Base-by-base conservation (phyloP, 1,139 yeast genomes). In the Taiozyma sp. region DNA sequence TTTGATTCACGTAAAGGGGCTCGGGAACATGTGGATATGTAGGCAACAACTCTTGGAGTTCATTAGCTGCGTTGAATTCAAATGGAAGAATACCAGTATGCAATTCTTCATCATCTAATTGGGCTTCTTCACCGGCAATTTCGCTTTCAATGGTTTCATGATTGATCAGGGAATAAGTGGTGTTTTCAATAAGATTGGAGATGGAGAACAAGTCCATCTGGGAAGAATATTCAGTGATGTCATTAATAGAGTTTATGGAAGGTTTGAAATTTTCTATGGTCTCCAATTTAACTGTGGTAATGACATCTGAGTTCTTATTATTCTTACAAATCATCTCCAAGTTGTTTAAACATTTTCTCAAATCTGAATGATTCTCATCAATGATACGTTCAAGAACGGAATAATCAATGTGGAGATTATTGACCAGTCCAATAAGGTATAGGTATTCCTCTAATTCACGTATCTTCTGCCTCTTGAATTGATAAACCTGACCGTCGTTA, bases 271-370 rank as follows among this genome's bases (percentile, higher is more conserved):
- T 43, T 3, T 44, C 42, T 7, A 26, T 21, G 3, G 37, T 43
- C 6, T 26, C 14, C 11, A 51, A 3, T 8, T 29, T 37, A 7
- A 52, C 50, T 4, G 14, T 16, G 2, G 39, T 24, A 2, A 43
- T 26, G 2, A 42, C 22, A 2, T 35, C 44, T 14, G 13, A 14
- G 11, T n/a, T 19, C 2, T 35, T 22, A 3, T 41, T 37, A 6
- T 34, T 35, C 48, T 74, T 78, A 57, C 87, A 83, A 56, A 81
- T 57, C 54, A 78, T 73, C 62, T 88, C 95, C 42, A 85, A 70
- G 7, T 72, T 69, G 62, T 76, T 71, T 11, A 88, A 64, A 28
- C 80, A 72, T 51, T 71, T 72, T 46, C 95, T 70, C 21, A 88
- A 63, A 63, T 88, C 95, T 44, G 64, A 63, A 11, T 69, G 57